Base-by-base conservation (phyloP, 805 yeast species). In the Sugiyamaella chiloensis region DNA sequence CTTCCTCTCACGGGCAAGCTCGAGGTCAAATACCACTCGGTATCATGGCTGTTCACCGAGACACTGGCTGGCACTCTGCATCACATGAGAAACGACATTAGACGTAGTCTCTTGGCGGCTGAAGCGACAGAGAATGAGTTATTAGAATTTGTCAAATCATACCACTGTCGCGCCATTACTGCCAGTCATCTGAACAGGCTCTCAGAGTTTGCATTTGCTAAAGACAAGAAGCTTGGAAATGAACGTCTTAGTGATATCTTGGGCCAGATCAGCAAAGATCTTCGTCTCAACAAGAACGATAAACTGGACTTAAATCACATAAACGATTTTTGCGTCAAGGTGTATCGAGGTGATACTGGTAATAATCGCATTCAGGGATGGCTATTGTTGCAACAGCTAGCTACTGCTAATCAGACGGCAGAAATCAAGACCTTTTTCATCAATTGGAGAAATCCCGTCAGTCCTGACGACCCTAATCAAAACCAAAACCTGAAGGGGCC, bases 111-210 rank as follows among this genome's bases (percentile, higher is more conserved):
- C 21, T 16, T 16, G 20, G 3, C 37, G 16, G 6, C 19, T 9
- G 19, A 34, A 19, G 19, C 19, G 37, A 12, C 37, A 14, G 37
- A 26, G 16, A 16, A 14, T 3, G 20, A 24, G 42, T n/a, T 40
- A 14, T 23, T 27, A 14, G 21, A 24, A 9, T 40, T 24, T 23
- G 17, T 26, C n/a, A 24, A 17, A 11, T 8, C 23, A 7, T 40
- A 24, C 32, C 21, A 40, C 32, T 29, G 21, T 24, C 24, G 37
- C 24, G 32, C n/a, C 29, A 56, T 16, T 21, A 17, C 21, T 42
- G 44, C 42, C 54, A 53, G 47, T 64, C 65, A 11, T 55, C 63
- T 27, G 54, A 59, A 16, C 58, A 74, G 46, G 9, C 19, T 43
- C 11, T 27, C 46, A 12, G 29, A 24, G 16, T 43, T 43, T 24